Percentiles rank a stretch among this genome's conserved stretches.
phyloP scores from a whole-genome alignment of 2,329 filamentous ascomycete genomes.

The Ophiostoma sp. region DNA sequence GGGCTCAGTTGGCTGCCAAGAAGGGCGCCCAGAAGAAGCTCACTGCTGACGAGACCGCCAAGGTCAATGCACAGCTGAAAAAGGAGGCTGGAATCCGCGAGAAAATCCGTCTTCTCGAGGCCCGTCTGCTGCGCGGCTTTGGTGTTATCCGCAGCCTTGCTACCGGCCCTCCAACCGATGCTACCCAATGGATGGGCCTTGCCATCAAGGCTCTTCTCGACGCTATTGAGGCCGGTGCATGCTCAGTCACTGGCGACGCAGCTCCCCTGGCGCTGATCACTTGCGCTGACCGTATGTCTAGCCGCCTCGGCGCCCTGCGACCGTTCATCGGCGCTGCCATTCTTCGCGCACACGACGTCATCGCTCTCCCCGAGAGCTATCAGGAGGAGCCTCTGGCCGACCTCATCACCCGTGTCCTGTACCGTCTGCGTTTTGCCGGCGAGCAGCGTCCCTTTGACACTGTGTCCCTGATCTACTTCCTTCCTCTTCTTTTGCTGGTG shows the following conservation, averaged over 20 bases:
- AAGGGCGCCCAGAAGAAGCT: conserved; percentile 89
- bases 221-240: conserved; percentile 73
- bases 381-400: conserved; percentile 76
- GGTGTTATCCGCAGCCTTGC: conserved; percentile 80
- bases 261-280: conserved; percentile 74
- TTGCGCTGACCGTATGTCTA: conserved; percentile 69
- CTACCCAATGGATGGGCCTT: conserved; percentile 79
- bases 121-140: conserved; percentile 71
- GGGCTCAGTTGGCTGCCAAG: conserved; percentile 83
- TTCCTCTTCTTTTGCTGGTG: conserved; percentile 75
- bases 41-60: conserved; percentile 79
- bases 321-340: conserved; percentile 85
- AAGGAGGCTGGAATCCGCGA: conserved; percentile 78
- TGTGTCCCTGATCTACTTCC: conserved; percentile 78
- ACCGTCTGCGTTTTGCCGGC: conserved; percentile 80
- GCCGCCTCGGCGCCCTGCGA: conserved; percentile 68
- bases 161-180: conserved; percentile 81
- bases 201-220: conserved; percentile 69
- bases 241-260: conserved; percentile 72
- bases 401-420: conserved; percentile 81
- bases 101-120: conserved; percentile 63
- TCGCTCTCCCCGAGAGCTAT: conserved; percentile 65
- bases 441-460: conserved; percentile 93
- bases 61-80: conserved; percentile 82
- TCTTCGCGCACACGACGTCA: conserved; percentile 69